Evolutionary conservation across 2,329 filamentous ascomycete genomes (phyloP).

Genomic region (Colletotrichum sp.): DNA sequence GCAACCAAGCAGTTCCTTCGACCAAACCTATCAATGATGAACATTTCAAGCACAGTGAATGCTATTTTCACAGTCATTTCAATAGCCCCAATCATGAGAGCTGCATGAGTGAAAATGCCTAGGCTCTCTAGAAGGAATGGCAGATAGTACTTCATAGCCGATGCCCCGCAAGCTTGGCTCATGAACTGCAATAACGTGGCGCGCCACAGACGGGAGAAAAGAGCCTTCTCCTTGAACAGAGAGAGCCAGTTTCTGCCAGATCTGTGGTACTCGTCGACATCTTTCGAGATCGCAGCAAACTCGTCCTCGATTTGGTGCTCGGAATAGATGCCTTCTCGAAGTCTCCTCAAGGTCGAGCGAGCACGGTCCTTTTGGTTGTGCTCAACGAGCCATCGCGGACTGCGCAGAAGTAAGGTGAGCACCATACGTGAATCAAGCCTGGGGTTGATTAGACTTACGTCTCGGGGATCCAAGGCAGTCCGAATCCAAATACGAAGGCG

Average conservation of each 20-base stretch:
- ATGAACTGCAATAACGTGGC: conserved; percentile 63
- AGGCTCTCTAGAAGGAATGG: conserved; percentile 57
- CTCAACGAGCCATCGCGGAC: conserved; percentile 64
- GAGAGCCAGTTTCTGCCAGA: conserved; percentile 45
- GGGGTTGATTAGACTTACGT: conserved; percentile 43
- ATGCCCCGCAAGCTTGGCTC: conserved; percentile 64
- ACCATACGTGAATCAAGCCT: background rate
- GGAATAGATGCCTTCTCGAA: conserved; percentile 49
- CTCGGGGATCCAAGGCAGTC: conserved; percentile 58
- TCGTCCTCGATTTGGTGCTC: conserved; percentile 43
- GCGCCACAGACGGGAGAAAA: conserved; percentile 61
- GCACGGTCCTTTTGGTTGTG: conserved; percentile 48
- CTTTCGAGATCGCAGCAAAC: conserved; percentile 50
- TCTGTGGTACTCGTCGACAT: conserved; percentile 41
- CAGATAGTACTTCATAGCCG: conserved; percentile 66
- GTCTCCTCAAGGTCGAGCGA: conserved; percentile 47
- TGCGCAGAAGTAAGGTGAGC: conserved; percentile 25
- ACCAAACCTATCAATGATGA: conserved; percentile 59
- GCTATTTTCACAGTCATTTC: conserved; percentile 63
- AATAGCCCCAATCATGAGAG: conserved; percentile 58
- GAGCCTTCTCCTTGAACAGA: conserved; percentile 51
- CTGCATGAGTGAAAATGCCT: conserved; percentile 51
- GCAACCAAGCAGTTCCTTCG: conserved; percentile 51
- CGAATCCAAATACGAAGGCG: conserved; percentile 51
- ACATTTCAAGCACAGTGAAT: conserved; percentile 61